Evolutionary conservation across 2,329 filamentous ascomycete species (phyloP), one percentile per base, ranked within the genome.

Genomic region (Beauveria caledonica): DNA sequence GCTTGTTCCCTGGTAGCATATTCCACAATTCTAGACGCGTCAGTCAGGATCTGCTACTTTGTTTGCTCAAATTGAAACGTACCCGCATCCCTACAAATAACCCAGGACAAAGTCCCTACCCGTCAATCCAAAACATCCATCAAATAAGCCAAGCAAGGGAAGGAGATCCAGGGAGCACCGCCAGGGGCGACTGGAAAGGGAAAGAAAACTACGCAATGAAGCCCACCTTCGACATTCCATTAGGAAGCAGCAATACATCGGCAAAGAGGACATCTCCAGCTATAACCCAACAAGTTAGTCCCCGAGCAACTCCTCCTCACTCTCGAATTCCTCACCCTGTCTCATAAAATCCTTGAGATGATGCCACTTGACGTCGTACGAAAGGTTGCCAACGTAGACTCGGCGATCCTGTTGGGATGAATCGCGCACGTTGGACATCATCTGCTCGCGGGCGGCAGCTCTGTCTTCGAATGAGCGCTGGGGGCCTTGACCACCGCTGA

Each of bases 151-250:
- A 79, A 79, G 77, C 75, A 83, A 83, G 86, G 79, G 80, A 81
- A 80, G 86, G 78, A 82, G 82, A 86, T 66, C 71, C 69, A 88
- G 55, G 48, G 46, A 44, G 11, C 7, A 50, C 46, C 52, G 51
- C 15, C 52, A 56, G 33, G 29, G 25, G 33, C n/a, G 27, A 29
- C 27, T 11, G 50, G 27, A 45, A 25, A 50, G 40, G 33, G 25
- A 87, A 78, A 58, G 46, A 85, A 84, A 87, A 86, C 89, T 88
- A 92, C 83, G 81, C 86, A 82, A 89, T 89, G 84, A 87, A 86
- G 92, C 90, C 91, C 92, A 97, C 93, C 93, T 99, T 99, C 90
- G 93, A 97, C 94, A 99, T 99, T 92, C 94, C 94, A 85, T 99
- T 99, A 74, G 94, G 94, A 88, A 99, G 92, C 78, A 96, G 84